phyloP scores from a whole-genome alignment of 2,329 filamentous ascomycete genomes.

The Diaporthe amygdali region DNA sequence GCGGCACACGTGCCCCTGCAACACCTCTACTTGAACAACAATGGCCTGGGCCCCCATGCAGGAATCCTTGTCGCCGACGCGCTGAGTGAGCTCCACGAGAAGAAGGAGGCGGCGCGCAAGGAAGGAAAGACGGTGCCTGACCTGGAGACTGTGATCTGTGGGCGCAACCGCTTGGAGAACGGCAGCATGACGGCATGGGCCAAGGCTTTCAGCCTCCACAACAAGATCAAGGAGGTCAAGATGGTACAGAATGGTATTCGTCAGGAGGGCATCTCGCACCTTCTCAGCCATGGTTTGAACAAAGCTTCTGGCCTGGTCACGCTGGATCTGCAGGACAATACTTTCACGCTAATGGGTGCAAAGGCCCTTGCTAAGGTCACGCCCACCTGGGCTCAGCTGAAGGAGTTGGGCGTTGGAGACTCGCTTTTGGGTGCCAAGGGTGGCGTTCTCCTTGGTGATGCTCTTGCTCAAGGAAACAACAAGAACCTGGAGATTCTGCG shows the following conservation, averaged over 20 bases:
- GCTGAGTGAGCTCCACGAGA: constrained; percentile 79
- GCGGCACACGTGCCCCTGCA: constrained; percentile 86
- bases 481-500: constrained; percentile 79
- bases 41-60: constrained; percentile 90
- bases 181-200: constrained; percentile 97
- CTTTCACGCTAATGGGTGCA: constrained; percentile 84
- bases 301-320: constrained; percentile 73
- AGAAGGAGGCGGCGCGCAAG: constrained; percentile 80
- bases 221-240: constrained; percentile 82
- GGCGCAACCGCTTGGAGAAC: constrained; percentile 93
- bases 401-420: constrained; percentile 88
- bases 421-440: constrained; percentile 83
- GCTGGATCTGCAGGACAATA: constrained; percentile 96
- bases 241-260: constrained; percentile 99
- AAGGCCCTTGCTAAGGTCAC: constrained; percentile 79
- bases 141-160: constrained; percentile 96
- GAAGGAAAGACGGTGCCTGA: constrained; percentile 75
- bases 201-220: constrained; percentile 82
- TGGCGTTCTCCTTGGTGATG: constrained; percentile 72
- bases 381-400: constrained; percentile 74
- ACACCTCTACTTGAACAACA: constrained; percentile 97
- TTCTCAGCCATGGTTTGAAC: constrained; percentile 80
- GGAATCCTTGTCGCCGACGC: constrained; percentile 90
- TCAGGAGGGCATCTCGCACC: constrained; percentile 84
- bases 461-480: constrained; percentile 78